Evolutionary conservation across 257 asterid species (phyloP).

Genomic region (Leonotis leonurus): DNA sequence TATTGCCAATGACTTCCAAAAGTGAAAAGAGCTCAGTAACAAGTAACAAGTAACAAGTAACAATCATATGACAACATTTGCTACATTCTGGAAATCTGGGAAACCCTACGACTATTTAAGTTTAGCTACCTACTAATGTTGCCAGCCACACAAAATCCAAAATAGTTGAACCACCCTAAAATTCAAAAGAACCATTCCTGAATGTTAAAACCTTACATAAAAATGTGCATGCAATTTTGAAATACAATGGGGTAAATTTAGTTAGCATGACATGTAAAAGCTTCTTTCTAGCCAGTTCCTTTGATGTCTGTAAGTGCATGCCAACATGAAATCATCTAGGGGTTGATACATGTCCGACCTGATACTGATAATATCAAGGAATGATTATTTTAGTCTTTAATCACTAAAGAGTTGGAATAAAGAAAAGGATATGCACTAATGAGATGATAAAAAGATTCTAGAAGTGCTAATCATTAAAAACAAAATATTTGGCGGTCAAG

Average conservation of each 20-base stretch:
- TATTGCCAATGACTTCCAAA: not conserved
- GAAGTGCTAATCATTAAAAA: too few species aligned
- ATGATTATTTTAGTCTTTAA: not conserved
- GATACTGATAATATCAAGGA: constrained; percentile 1
- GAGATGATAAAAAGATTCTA: not conserved
- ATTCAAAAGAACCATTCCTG: too few species aligned
- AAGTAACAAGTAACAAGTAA: too few species aligned
- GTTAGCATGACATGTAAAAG: not conserved
- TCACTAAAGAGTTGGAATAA: too few species aligned
- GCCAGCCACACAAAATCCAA: not conserved
- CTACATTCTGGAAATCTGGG: too few species aligned
- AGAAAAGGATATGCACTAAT: too few species aligned
- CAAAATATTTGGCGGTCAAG: too few species aligned
- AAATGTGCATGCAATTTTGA: not conserved
- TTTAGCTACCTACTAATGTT: not conserved
- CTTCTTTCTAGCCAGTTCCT: constrained; percentile 10
- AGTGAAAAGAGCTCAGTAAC: not conserved
- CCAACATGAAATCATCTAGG: constrained; percentile 24
- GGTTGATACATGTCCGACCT: constrained; percentile 23
- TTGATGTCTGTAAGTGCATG: not conserved
- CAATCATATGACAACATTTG: not conserved
- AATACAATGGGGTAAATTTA: not conserved
- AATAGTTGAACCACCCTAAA: not conserved
- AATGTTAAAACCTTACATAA: too few species aligned
- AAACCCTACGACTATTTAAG: too few species aligned